These are phyloP conservation scores for Auxenochlorella pyrenoidosa DNA, from an alignment of 139 green algal genomes.

Conservation along the genomic window DNA sequence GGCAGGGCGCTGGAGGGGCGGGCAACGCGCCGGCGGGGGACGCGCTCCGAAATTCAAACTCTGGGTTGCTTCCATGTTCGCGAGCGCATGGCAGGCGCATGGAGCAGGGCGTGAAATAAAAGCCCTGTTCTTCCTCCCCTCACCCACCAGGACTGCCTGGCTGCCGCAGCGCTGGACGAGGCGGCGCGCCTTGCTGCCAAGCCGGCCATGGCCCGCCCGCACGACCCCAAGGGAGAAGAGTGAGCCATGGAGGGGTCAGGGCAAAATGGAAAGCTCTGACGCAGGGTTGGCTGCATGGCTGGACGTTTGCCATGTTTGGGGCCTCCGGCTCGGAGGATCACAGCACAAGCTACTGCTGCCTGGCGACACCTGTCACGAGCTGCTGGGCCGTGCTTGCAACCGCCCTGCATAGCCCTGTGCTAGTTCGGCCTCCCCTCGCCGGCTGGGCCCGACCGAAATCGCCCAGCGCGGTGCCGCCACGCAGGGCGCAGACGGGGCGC, in stretches of 20 bases:
- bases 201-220: background rate
- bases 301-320: background rate
- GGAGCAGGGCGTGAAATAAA: no score
- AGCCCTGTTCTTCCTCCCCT: background rate
- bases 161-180: background rate
- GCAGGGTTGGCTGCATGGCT: background rate
- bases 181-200: background rate
- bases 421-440: no score
- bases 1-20: no score
- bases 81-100: no score
- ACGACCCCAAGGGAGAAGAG: constrained; percentile 6
- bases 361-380: background rate
- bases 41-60: no score
- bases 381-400: background rate
- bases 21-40: no score
- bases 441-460: no score
- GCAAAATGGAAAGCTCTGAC: no score
- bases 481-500: constrained; percentile 35
- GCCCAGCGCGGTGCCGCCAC: background rate
- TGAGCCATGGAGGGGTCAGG: constrained; percentile 3
- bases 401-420: no score
- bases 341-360: no score
- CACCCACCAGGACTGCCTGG: background rate
- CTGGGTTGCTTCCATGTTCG: background rate
- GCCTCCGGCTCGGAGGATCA: no score